Percentiles rank a stretch among this genome's conserved stretches.
Evolutionary conservation across 2,329 filamentous ascomycete species (phyloP).

Genomic region (Endoconidiophora laricicola): DNA sequence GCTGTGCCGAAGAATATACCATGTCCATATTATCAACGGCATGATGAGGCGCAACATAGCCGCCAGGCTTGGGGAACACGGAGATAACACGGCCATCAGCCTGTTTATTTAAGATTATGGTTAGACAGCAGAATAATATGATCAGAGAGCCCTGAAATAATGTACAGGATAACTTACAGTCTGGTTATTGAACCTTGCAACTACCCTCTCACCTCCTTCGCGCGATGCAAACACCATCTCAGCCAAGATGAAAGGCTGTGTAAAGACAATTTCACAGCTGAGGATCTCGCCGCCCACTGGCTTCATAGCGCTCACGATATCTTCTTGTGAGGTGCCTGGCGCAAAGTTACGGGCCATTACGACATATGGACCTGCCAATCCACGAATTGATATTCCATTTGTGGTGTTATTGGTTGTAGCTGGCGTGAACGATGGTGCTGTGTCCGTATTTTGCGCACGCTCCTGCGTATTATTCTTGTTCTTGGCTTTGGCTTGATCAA

Average conservation of each 20-base stretch:
- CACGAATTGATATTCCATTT: slow-evolving; percentile 48
- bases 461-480: background rate
- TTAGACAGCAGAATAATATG: background rate
- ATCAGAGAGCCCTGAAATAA: background rate
- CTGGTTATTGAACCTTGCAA: slow-evolving; percentile 62
- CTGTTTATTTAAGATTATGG: slow-evolving; percentile 21
- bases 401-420: slow-evolving; percentile 12
- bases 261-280: slow-evolving; percentile 51
- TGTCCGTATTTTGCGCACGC: background rate
- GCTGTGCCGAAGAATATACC: background rate
- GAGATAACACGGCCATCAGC: slow-evolving; percentile 60
- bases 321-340: slow-evolving; percentile 61
- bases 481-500: background rate
- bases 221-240: slow-evolving; percentile 60
- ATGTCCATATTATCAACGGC: slow-evolving; percentile 14
- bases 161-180: slow-evolving; percentile 34
- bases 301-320: slow-evolving; percentile 70
- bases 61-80: slow-evolving; percentile 50
- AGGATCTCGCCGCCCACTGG: slow-evolving; percentile 52
- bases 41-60: slow-evolving; percentile 18
- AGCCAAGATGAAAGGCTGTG: slow-evolving; percentile 55
- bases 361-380: slow-evolving; percentile 54
- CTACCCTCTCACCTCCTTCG: slow-evolving; percentile 57
- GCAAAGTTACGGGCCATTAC: slow-evolving; percentile 72
- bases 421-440: background rate